Conservation (phyloP, 768 basidiomycete species). For the Podaxis sp. region DNA sequence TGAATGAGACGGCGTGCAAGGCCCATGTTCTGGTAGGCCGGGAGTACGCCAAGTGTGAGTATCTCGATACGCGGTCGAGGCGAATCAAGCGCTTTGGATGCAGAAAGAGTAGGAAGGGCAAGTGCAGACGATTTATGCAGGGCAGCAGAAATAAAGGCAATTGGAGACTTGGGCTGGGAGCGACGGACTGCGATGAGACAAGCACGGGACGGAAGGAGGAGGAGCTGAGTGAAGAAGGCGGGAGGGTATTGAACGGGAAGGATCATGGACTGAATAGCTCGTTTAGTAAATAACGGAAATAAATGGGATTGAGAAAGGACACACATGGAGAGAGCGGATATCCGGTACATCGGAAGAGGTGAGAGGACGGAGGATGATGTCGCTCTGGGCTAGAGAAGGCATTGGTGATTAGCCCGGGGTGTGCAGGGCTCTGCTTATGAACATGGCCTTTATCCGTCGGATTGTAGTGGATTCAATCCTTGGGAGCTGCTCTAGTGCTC, state of each 20-base stretch:
- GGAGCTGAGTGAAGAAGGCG: conserved; percentile 46
- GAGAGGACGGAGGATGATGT: conserved; percentile 32
- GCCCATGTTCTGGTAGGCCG: conserved; percentile 39
- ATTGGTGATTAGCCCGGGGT: conserved; percentile 9
- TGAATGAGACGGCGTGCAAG: conserved; percentile 41
- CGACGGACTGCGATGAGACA: conserved; percentile 40
- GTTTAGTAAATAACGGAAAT: conserved; percentile 2
- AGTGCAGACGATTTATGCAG: conserved; percentile 17
- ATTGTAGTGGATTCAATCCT: neutral
- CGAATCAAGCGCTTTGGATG: conserved; percentile 17
- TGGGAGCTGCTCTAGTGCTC: neutral
- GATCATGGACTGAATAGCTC: conserved; percentile 26
- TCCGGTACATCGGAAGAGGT: conserved; percentile 32
- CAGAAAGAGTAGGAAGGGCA: conserved; percentile 11
- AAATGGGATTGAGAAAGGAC: conserved; percentile 18
- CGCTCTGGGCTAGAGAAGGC: conserved; percentile 16
- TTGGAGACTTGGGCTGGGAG: conserved; percentile 25
- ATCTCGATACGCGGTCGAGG: conserved; percentile 39
- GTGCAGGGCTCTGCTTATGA: neutral
- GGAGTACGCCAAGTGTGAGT: conserved; percentile 51
- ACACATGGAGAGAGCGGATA: conserved; percentile 41
- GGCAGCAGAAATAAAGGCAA: conserved; percentile 46
- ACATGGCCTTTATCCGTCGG: neutral
- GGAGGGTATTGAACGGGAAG: conserved; percentile 39
- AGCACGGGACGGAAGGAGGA: conserved; percentile 35